These are phyloP conservation scores for Clitocybe nebularis DNA, from an alignment of 1,284 basidiomycete genomes.

Conservation along the genomic window DNA sequence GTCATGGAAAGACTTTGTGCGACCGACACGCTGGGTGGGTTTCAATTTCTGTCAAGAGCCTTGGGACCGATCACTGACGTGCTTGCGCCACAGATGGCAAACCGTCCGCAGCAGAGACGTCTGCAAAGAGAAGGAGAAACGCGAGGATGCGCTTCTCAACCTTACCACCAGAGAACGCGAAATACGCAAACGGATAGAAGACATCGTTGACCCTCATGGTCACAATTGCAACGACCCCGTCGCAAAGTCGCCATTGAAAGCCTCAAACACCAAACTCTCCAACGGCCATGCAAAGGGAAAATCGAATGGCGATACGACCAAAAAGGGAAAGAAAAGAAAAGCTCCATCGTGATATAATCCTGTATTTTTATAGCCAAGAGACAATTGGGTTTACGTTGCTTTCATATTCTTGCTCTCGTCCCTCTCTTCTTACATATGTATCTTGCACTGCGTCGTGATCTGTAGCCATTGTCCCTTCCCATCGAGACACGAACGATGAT, in stretches of 20 bases:
- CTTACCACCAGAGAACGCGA: constrained; percentile 70
- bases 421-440: constrained; percentile 13
- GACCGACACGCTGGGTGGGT: constrained; percentile 73
- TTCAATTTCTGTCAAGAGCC: constrained; percentile 1
- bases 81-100: constrained; percentile 63
- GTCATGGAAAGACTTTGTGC: constrained; percentile 68
- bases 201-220: constrained; percentile 52
- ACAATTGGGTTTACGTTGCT: too few species aligned
- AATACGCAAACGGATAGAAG: constrained; percentile 68
- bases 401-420: constrained; percentile 4
- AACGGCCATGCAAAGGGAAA: constrained; percentile 46
- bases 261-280: constrained; percentile 35
- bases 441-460: constrained; percentile 9
- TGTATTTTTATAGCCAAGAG: constrained; percentile 23
- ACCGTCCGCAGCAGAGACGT: constrained; percentile 69
- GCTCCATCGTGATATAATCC: constrained; percentile 24
- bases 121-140: constrained; percentile 64
- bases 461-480: constrained; percentile 10
- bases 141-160: constrained; percentile 55
- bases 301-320: constrained; percentile 38
- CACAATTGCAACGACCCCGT: constrained; percentile 28
- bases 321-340: constrained; percentile 64
- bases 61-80: constrained; percentile 7
- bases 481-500: constrained; percentile 5
- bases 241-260: constrained; percentile 33